These are phyloP conservation scores for Yamagishiella unicocca DNA, from an alignment of 139 green algal genomes.

Conservation along the genomic window DNA sequence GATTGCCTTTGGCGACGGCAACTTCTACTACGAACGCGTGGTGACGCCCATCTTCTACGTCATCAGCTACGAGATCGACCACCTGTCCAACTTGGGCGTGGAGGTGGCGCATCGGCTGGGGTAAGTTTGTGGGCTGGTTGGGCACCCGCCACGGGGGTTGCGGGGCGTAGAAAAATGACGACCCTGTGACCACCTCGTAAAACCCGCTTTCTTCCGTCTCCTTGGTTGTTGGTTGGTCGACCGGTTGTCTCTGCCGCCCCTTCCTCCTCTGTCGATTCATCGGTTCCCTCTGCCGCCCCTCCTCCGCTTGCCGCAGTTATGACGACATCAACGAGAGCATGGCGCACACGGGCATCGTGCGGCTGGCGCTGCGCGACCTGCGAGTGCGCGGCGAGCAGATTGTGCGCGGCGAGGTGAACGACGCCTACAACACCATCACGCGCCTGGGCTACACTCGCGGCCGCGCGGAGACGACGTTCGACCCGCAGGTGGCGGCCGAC, in stretches of 20 bases:
- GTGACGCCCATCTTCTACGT: slow-evolving; percentile 68
- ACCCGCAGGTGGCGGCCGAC: slow-evolving; percentile 57
- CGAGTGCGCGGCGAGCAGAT: slow-evolving; percentile 50
- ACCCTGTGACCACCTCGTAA: too few species aligned
- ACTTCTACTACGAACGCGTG: slow-evolving; percentile 64
- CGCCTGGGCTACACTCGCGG: slow-evolving; percentile 54
- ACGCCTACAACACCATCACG: slow-evolving; percentile 56
- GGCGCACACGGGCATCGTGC: slow-evolving; percentile 48
- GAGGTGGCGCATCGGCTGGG: slow-evolving; percentile 62
- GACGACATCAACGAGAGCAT: slow-evolving; percentile 50
- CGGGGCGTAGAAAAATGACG: too few species aligned
- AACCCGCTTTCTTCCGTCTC: too few species aligned
- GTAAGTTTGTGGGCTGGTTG: too few species aligned
- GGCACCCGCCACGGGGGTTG: too few species aligned
- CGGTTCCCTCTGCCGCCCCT: background rate
- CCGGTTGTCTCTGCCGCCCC: too few species aligned
- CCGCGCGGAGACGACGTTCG: slow-evolving; percentile 39
- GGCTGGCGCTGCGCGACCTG: slow-evolving; percentile 36
- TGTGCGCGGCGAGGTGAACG: slow-evolving; percentile 50
- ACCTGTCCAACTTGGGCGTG: slow-evolving; percentile 61
- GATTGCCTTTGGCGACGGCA: slow-evolving; percentile 62
- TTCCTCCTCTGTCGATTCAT: background rate
- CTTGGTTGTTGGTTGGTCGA: too few species aligned
- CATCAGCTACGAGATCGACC: slow-evolving; percentile 63
- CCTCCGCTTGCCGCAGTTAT: background rate